These are phyloP conservation scores for Phytopythium oedochilum DNA, from an alignment of 352 stramenopile genomes.

Conservation along the genomic window DNA sequence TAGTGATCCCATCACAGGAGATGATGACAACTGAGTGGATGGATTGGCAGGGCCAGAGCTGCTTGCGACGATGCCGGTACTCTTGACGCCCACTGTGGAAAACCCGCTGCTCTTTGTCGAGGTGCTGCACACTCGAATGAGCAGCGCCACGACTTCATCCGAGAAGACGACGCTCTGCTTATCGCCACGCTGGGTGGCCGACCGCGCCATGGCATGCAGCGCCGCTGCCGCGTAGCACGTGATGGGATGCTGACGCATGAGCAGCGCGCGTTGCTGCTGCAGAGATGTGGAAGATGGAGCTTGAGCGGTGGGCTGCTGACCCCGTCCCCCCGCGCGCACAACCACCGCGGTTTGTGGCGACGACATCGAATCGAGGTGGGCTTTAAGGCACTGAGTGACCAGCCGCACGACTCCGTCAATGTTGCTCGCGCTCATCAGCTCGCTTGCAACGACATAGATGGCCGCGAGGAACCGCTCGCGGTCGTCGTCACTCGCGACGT, in stretches of 20 bases:
- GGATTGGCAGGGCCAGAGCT: no score
- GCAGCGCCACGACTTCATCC: slow-evolving; percentile 26
- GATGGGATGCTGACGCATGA: slow-evolving; percentile 34
- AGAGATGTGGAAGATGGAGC: background rate
- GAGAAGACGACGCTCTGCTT: slow-evolving; percentile 41
- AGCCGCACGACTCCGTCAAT: slow-evolving; percentile 57
- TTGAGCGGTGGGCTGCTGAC: no score
- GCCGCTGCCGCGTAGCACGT: slow-evolving; percentile 40
- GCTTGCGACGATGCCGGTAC: background rate
- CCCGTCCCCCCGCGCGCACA: background rate
- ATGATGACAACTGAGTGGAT: background rate
- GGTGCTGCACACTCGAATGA: slow-evolving; percentile 43
- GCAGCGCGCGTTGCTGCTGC: slow-evolving; percentile 10
- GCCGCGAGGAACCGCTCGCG: slow-evolving; percentile 64
- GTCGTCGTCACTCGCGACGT: slow-evolving; percentile 52
- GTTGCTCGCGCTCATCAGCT: slow-evolving; percentile 53
- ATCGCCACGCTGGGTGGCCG: slow-evolving; percentile 49
- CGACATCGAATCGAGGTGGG: slow-evolving; percentile 11
- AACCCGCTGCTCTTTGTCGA: slow-evolving; percentile 2
- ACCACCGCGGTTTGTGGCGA: background rate
- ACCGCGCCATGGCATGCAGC: slow-evolving; percentile 48
- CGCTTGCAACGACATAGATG: slow-evolving; percentile 57
- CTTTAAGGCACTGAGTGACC: slow-evolving; percentile 36
- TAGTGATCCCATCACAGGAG: background rate
- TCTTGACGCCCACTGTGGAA: background rate